phyloP scores from a whole-genome alignment of 2,329 filamentous ascomycete genomes.

The Catunica adiposa region DNA sequence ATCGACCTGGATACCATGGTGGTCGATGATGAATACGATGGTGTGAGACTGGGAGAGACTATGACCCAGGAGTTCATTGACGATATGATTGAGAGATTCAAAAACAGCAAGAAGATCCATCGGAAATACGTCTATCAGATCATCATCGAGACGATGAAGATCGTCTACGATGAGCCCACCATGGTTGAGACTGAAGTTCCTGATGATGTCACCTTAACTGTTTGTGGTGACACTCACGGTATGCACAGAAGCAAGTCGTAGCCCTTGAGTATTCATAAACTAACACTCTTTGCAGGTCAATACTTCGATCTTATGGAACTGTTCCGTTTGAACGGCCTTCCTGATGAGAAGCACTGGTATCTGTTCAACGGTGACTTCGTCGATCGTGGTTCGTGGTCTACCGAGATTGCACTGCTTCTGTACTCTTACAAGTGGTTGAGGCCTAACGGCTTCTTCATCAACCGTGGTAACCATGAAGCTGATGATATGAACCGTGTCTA shows the following conservation, averaged over 20 bases:
- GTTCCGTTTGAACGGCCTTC: slow-evolving; percentile 77
- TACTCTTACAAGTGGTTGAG: slow-evolving; percentile 96
- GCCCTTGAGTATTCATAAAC: slow-evolving; percentile 3
- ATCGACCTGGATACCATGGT: slow-evolving; percentile 74
- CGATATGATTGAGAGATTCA: slow-evolving; percentile 94
- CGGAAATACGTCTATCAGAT: slow-evolving; percentile 98
- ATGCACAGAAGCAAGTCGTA: slow-evolving; percentile 19
- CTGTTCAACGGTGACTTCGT: slow-evolving; percentile 99
- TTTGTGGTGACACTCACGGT: slow-evolving; percentile 96
- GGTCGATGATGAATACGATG: slow-evolving; percentile 75
- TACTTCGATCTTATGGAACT: slow-evolving; percentile 96
- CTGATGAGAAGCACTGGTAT: slow-evolving; percentile 75
- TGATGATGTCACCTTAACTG: slow-evolving; percentile 63
- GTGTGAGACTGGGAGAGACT: slow-evolving; percentile 54
- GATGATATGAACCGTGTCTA: slow-evolving; percentile 99
- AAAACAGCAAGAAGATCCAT: slow-evolving; percentile 85
- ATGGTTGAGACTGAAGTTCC: slow-evolving; percentile 89
- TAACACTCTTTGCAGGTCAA: slow-evolving; percentile 45
- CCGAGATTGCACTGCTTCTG: slow-evolving; percentile 82
- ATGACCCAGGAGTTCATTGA: slow-evolving; percentile 97
- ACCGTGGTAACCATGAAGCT: slow-evolving; percentile 96
- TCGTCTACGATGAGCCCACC: slow-evolving; percentile 82
- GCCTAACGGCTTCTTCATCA: slow-evolving; percentile 78
- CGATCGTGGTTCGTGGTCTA: slow-evolving; percentile 92
- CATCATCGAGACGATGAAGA: slow-evolving; percentile 70